Base-by-base conservation (phyloP, 257 asterid genomes). In the Solanum etuberosum region DNA sequence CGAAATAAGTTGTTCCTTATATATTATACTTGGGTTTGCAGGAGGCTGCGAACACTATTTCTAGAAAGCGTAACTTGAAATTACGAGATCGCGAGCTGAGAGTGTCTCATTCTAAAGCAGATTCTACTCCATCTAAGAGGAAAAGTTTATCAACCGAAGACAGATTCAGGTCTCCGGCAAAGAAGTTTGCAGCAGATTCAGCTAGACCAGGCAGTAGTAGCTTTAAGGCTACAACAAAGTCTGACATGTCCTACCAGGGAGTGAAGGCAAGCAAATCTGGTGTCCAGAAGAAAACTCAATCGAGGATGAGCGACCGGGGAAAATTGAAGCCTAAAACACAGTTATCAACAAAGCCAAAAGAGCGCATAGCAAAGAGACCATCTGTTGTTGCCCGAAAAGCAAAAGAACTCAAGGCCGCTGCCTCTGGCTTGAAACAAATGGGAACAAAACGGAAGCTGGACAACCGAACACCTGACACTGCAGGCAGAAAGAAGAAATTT, bases 311-410 rank as follows among this genome's bases (percentile, higher is more conserved):
- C 7, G 57, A 72, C 9, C 87, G 85, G 51, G 87, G 88, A 46
- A 92, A 88, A 57, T 89, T 87, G 9, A 90, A 86, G 71, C 20
- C 61, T 11, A 87, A 83, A 85, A 83, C 92, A 70, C 86, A 89
- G 77, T 78, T 37, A 34, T 91, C 78, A 86, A 78, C 80, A 68
- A 90, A 74, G 65, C 88, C 88, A 10, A 65, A 87, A 4, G 90
- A 51, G 14, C 89, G 90, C 40, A 82, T 54, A 74, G 89, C 87
- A 74, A 97, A 97, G 90, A 90, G 98, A 83, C 99, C 98, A 38
- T 85, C 98, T 1, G 98, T 97, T 86, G 97, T 97, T 87, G 98
- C 98, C 71, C 91, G 99, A 88, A 94, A 95, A 92, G 94, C 91
- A 43, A 90, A 90, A 68, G 92, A 91, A 15, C 90, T 85, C 31